Evolutionary conservation across 1,284 basidiomycete genomes (phyloP), one percentile per base, ranked within the genome.

Genomic region (Mycosarcoma mackinlayi): DNA sequence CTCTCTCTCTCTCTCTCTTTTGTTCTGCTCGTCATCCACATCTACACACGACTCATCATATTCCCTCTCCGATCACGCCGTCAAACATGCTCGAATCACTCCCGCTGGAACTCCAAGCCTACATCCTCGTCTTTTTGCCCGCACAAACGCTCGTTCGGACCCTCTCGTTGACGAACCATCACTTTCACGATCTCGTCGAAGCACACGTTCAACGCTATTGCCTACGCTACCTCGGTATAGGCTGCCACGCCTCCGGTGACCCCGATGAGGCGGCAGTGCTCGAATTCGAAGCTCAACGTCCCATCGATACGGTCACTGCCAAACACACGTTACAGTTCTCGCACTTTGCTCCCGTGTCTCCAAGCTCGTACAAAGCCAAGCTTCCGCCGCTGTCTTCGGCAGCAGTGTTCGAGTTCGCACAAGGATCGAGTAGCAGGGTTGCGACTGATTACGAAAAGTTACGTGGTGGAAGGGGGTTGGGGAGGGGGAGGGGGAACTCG

Each of bases 241-340:
- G 62, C 18, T 44, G 31, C 21, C 44, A 65, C 19, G 55, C 53
- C 13, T 14, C 42, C 30, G 19, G n/a, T n/a, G n/a, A 48, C 7
- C 39, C 52, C 0, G 50, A 56, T 38, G 44, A 47, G 4, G 61
- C 56, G 1, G 60, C 61, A 0, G 52, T 60, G 30, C 55, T 62
- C n/a, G 68, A 76, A 35, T 77, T 77, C 28, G 73, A 75, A 33
- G 75, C 75, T 0, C 73, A 76, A n/a, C 40, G 75, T 4, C 75
- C 75, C 13, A 77, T 77, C 38, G 75, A 77, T 24, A 77, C 75
- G 2, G 52, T 77, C 13, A 76, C 71, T 8, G 62, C 71, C n/a
- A 77, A 77, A 37, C 75, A 77, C 23, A 49, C 38, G 1, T 53
- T 77, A 39, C 58, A 62, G 10, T 77, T 77, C 34, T 68, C 67